Conservation (phyloP, 208 protist genomes). For the Porcisia hertigi region DNA sequence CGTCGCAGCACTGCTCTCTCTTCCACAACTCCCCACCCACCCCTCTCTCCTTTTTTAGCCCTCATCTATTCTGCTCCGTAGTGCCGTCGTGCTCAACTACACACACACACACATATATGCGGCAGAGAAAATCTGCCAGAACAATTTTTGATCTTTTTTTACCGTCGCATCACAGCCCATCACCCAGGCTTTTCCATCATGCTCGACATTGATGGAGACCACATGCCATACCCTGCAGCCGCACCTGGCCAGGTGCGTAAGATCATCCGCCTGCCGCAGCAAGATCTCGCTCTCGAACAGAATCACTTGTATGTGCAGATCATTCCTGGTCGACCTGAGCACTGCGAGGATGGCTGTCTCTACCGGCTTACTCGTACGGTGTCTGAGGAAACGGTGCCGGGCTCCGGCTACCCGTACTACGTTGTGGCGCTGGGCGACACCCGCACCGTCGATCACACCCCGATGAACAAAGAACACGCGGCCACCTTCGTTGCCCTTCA, state of each 20-base stretch:
- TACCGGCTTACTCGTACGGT: constrained; percentile 54
- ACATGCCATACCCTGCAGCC: constrained; percentile 65
- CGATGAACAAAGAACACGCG: constrained; percentile 13
- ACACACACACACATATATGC: neutral
- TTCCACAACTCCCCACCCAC: no score
- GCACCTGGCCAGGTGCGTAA: constrained; percentile 63
- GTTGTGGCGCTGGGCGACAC: constrained; percentile 37
- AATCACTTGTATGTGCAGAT: constrained; percentile 63
- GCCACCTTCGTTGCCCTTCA: constrained; percentile 42
- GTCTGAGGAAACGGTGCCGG: constrained; percentile 39
- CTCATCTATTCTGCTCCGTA: neutral
- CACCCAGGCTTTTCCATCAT: constrained; percentile 14
- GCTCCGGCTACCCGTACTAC: constrained; percentile 67
- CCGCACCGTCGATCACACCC: constrained; percentile 19
- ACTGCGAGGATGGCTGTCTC: constrained; percentile 49
- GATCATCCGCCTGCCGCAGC: constrained; percentile 69
- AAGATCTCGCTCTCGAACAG: constrained; percentile 33
- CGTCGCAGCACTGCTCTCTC: no score
- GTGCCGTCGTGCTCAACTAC: neutral
- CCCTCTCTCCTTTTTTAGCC: no score
- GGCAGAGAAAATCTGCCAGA: no score
- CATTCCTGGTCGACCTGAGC: constrained; percentile 59
- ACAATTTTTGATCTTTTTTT: constrained; percentile 1
- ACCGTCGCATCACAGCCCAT: constrained; percentile 8
- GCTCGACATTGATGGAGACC: constrained; percentile 55